phyloP scores from a whole-genome alignment of 441 rosid genomes.

The Erysimum cheiri region DNA sequence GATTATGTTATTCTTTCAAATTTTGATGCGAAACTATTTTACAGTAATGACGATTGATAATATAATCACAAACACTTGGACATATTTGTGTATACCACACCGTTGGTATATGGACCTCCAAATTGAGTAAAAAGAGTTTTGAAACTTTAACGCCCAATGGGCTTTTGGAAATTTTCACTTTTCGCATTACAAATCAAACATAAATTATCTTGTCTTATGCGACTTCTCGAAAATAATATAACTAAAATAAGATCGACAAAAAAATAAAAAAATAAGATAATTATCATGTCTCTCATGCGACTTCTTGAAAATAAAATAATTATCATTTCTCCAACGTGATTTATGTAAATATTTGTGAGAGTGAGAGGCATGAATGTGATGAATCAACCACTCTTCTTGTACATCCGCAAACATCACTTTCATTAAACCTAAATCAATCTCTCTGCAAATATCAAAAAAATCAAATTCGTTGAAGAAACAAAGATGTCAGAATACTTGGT shows the following conservation, averaged over 20 bases:
- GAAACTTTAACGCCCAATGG: background rate
- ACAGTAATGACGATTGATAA: background rate
- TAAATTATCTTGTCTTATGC: too few species aligned
- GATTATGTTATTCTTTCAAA: background rate
- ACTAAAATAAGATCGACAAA: too few species aligned
- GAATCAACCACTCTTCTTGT: slow-evolving; percentile 31
- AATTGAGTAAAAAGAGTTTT: background rate
- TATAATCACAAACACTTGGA: background rate
- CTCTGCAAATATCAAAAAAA: background rate
- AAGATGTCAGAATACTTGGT: slow-evolving; percentile 81
- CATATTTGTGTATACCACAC: too few species aligned
- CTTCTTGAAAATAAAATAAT: background rate
- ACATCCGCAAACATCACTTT: slow-evolving; percentile 21
- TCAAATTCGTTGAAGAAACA: slow-evolving; percentile 12
- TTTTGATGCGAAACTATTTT: background rate
- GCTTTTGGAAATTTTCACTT: too few species aligned
- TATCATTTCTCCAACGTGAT: background rate
- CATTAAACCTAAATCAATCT: slow-evolving; percentile 21
- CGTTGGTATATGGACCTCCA: background rate
- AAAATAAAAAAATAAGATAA: too few species aligned
- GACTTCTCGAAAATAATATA: too few species aligned
- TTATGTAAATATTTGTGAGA: background rate
- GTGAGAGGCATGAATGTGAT: slow-evolving; percentile 9
- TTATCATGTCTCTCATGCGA: background rate
- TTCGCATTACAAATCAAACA: too few species aligned